Conservation (phyloP, 495 filamentous ascomycete species). For the Podospora tetraspora region DNA sequence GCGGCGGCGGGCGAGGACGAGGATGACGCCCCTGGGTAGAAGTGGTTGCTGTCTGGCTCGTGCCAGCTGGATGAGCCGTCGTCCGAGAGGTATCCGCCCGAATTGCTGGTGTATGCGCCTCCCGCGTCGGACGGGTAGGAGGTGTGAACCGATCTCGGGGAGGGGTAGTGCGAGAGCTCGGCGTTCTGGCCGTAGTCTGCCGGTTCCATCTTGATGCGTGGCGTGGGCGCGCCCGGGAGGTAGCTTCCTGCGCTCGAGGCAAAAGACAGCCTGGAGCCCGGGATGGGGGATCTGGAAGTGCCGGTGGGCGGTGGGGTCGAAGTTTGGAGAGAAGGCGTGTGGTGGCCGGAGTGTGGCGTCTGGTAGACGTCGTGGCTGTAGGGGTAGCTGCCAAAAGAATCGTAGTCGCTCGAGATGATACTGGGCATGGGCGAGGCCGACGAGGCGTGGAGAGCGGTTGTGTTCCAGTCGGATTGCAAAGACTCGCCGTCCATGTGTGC, state of each 20-base stretch:
- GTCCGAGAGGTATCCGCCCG: conserved; percentile 46
- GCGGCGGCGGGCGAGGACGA: conserved; percentile 16
- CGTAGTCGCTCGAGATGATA: conserved; percentile 49
- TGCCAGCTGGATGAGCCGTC: conserved; percentile 44
- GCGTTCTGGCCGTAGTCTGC: conserved; percentile 36
- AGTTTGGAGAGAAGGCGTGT: conserved; percentile 33
- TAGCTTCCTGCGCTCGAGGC: conserved; percentile 25
- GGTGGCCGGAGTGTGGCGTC: conserved; percentile 38
- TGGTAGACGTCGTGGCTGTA: conserved; percentile 48
- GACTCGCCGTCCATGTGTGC: conserved; percentile 37
- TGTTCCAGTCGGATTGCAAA: conserved; percentile 40
- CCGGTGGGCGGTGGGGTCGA: conserved; percentile 38
- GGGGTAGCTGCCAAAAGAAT: conserved; percentile 44
- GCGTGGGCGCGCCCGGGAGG: conserved; percentile 35
- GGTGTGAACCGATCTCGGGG: conserved; percentile 41
- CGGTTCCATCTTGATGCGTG: conserved; percentile 49
- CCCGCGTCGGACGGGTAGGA: conserved; percentile 33
- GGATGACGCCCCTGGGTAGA: conserved; percentile 26
- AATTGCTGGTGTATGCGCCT: conserved; percentile 34
- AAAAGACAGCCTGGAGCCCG: conserved; percentile 27
- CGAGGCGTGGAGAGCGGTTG: conserved; percentile 31
- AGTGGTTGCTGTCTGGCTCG: conserved; percentile 42
- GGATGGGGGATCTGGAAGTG: conserved; percentile 41
- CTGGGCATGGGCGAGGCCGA: conserved; percentile 40
- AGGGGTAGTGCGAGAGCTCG: conserved; percentile 45